Base-by-base conservation (phyloP, 768 basidiomycete species). In the Cubamyces sp. region DNA sequence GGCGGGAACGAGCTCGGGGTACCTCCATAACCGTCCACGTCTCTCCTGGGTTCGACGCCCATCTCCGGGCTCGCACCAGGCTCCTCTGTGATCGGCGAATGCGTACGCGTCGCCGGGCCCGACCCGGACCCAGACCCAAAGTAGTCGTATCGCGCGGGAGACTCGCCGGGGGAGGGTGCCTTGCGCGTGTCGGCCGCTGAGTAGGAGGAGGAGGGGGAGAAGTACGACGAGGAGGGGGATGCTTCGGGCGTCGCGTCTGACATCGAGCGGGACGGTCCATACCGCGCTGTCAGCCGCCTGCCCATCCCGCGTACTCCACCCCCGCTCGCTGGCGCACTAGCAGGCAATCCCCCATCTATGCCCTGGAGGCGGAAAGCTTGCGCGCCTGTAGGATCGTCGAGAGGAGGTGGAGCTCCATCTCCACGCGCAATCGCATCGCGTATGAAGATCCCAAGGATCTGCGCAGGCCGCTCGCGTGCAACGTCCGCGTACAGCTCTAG, bases 401-500 rank as follows among this genome's bases (percentile, higher is more conserved):
- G 74, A 0, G 79, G 74, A 3, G 48, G 50, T 16, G 68, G 75
- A 14, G 59, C 60, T 26, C 28, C 45, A n/a, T 66, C 73, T 65
- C 46, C 80, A 78, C 25, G 64, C 5, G 75, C 75, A 26, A 77
- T 77, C 15, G 88, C 91, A 68, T 96, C 91, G 21, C 96, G 84
- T 45, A 98, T 86, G 75, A 93, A 92, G 39, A 98, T 84, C 3
- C 80, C 93, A 4, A 88, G 75, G 40, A 98, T 81, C 69, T 92
- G 91, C 4, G 77, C 66, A 0, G 89, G 85, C 12, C 86, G 79
- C 58, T 92, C 87, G 18, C 77, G 73, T 0, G 96, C 94, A 18
- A 96, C 71, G 3, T 85, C 79, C 15, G 88, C 80, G 72, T 98
- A 98, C 1, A 98, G 79, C 73, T 98, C 95, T 46, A 98, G 76